Evolutionary conservation across 371 early-diverging fungal genomes (phyloP).

Genomic region (Mucor saturninus): DNA sequence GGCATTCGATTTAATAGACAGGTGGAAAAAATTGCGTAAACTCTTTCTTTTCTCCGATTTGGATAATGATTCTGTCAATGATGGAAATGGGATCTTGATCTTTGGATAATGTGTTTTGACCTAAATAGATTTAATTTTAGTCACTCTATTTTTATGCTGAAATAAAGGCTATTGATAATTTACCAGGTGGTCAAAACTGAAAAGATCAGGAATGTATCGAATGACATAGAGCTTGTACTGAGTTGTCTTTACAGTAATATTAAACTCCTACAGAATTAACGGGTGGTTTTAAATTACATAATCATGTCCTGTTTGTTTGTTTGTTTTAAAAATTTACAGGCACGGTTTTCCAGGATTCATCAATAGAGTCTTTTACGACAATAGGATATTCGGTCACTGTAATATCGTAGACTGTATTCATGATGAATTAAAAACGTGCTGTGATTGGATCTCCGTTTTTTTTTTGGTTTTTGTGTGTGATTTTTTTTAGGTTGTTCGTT

Average conservation of each 20-base stretch:
- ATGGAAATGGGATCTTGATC: constrained; percentile 51
- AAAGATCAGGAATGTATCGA: constrained; percentile 64
- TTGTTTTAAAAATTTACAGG: constrained; percentile 17
- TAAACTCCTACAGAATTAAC: constrained; percentile 35
- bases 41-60: constrained; percentile 42
- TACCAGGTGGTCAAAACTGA: constrained; percentile 67
- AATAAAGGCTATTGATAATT: constrained; percentile 1
- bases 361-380: constrained; percentile 27
- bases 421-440: constrained; percentile 12
- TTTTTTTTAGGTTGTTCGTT: constrained; percentile 4
- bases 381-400: constrained; percentile 30
- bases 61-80: constrained; percentile 32
- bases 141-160: not conserved
- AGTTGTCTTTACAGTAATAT: constrained; percentile 57
- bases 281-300: not conserved
- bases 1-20: constrained; percentile 39
- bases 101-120: constrained; percentile 47
- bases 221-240: constrained; percentile 50
- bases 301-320: not conserved
- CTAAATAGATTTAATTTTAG: constrained; percentile 16
- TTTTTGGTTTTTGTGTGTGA: not conserved
- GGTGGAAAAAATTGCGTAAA: constrained; percentile 35
- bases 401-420: constrained; percentile 26
- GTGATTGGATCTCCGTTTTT: constrained; percentile 21
- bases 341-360: constrained; percentile 28